Evolutionary conservation across 176 grass and related monocot species (phyloP), one percentile per base, ranked within the genome.

Genomic region (Musa beccarii): DNA sequence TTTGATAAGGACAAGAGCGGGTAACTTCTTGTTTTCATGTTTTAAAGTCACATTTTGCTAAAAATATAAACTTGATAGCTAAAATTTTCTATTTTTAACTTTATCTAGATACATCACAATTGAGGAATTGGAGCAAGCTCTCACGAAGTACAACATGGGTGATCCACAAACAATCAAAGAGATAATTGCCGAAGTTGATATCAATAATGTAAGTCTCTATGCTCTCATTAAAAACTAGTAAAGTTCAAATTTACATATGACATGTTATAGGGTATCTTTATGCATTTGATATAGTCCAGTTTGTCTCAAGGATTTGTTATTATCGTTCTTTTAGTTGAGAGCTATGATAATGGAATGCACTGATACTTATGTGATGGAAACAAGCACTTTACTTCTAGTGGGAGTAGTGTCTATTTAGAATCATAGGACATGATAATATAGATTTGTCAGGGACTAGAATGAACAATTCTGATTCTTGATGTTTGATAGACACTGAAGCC

Each of bases 181-280:
- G 34, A 76, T 76, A 63, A 76, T 76, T 64, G 49, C 59, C 14
- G 75, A 76, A 76, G 75, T 76, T 64, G 75, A 76, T 64, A 76
- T 12, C 8, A 59, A 76, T 20, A 11, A 76, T 66, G 75, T 76
- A 76, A 76, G 59, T 51, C 17, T 52, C 2, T 17, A 43, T 43
- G 3, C 34, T 43, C 34, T 5, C 4, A 43, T 43, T 43, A 43
- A 43, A 43, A 43, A 43, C 34, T 43, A 43, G 34, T 6, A 43
- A 43, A 43, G 34, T 43, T 43, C 34, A 43, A 43, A 43, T 43
- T 43, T 43, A 43, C 34, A 43, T 43, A 6, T 43, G 34, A 43
- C 34, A 43, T 43, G 34, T 43, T 43, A 28, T 43, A 43, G 34
- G 29, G 34, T 43, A 43, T 43, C 34, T 43, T 43, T 43, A 43